Base-by-base conservation (phyloP, 495 filamentous ascomycete genomes). In the Talaromyces adpressus region DNA sequence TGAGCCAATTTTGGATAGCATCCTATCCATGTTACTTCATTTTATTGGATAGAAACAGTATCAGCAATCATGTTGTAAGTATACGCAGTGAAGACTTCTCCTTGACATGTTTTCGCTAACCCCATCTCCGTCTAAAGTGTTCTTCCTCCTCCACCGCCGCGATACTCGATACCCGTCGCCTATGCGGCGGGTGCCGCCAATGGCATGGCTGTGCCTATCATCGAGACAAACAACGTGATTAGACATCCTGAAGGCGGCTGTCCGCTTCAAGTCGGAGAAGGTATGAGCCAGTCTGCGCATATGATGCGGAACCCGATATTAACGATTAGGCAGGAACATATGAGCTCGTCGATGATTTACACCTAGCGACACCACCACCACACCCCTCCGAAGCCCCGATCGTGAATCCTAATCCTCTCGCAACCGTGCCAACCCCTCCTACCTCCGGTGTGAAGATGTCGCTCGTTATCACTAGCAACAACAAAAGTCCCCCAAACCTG, bases 161-260 rank as follows among this genome's bases (percentile, higher is more conserved):
- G 90, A 73, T 95, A 93, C 76, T 88, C 87, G 51, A 81, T 84
- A 60, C 85, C 83, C 66, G 76, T 82, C 69, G 81, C 83, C 61
- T 88, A 90, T 74, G 87, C 85, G 77, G 82, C 82, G 63, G 81
- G 85, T 69, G 80, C 83, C 66, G 81, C 82, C 62, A 84, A 83
- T 70, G 83, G 85, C 66, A 83, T 85, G 77, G 77, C 80, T 59
- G 78, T 82, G 41, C 88, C 89, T 11, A 84, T 93, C 66, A 86
- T 94, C 67, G 94, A 98, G 79, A 96, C 93, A 58, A 95, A 92
- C 75, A 98, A 98, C 68, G 86, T 86, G 27, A 81, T 98, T 62
- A 81, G 81, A 41, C 89, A 91, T 72, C 92, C 92, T 18, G 84
- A 86, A 57, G 89, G 89, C 32, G 78, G 78, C 22, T 81, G 78